A percentile compares a stretch with the other conserved stretches of the same genome.
These are phyloP conservation scores for Paramecium sonneborni DNA, from an alignment of 73 alveolate species.

Conservation along the genomic window DNA sequence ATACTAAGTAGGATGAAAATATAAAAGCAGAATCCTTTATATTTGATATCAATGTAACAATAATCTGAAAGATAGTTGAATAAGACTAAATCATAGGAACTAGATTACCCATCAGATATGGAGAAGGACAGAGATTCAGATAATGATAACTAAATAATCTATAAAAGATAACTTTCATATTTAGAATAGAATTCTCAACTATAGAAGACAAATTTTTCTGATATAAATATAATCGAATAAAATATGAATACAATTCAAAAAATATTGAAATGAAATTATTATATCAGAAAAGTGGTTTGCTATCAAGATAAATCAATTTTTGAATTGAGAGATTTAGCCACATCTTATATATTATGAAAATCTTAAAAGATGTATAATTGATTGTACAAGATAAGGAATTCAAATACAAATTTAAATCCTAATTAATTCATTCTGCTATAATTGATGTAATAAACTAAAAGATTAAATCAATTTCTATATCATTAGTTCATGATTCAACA, in stretches of 20 bases:
- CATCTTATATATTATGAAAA: not conserved
- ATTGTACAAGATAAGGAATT: not conserved
- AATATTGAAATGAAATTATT: not conserved
- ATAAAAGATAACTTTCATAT: slow-evolving; percentile 15
- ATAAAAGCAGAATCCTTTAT: not conserved
- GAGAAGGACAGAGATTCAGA: not conserved
- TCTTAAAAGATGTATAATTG: not conserved
- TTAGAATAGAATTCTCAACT: not conserved
- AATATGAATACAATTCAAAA: slow-evolving; percentile 3
- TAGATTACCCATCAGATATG: not conserved
- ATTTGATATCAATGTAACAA: not conserved
- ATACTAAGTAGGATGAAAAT: not conserved
- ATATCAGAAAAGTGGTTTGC: not conserved
- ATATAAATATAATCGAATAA: not conserved
- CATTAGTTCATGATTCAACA: slow-evolving; percentile 27
- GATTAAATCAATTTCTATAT: not conserved
- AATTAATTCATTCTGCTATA: not conserved
- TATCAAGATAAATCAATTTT: not conserved
- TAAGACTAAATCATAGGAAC: not conserved
- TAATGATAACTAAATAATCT: not conserved
- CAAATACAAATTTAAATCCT: not conserved
- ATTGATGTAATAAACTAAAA: not conserved
- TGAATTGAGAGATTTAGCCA: not conserved
- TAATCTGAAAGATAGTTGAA: slow-evolving; percentile 9
- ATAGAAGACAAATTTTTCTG: slow-evolving; percentile 25